Evolutionary conservation across 176 grass and related monocot genomes (phyloP), one percentile per base, ranked within the genome.

Genomic region (Tillandsia leiboldiana): DNA sequence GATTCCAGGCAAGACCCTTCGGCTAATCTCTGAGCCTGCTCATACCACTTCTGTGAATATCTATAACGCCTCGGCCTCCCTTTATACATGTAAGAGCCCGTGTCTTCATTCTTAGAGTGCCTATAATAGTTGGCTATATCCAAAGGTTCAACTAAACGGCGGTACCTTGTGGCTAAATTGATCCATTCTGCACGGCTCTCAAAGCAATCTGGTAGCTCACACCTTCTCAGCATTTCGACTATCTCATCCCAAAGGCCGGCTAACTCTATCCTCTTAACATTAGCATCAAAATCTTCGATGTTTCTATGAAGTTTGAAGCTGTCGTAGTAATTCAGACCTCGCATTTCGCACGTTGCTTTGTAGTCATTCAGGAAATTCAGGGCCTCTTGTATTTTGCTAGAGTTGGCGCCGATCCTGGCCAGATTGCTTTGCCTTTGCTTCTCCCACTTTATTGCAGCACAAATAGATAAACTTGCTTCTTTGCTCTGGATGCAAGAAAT

Each of bases 81-180:
- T 72, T 96, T 91, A 12, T 74, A 84, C 51, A 96, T 72, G 73
- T 96, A 96, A 2, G 87, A 75, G 6, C 91, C 91, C 0, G 91
- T 96, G 79, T 96, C 91, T 73, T 96, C 91, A 59, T 96, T 96
- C 68, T 96, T 96, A 20, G 87, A 87, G 70, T 97, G 93, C 74
- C 88, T 79, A 42, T 97, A 97, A 71, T 97, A 97, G 74, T 97
- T 97, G 48, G 93, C 93, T 72, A 97, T 97, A 80, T 97, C 93
- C 73, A 97, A 73, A 51, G 93, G 93, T 76, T 97, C 93, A 10
- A 97, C 93, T 53, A 97, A 58, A 8, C 74, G 73, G 42, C 93
- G 88, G 26, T 92, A 97, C 50, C 23, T 22, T 12, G 93, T 92
- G 18, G 89, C 93, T 47, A 97, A 79, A 51, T 72, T 81, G 68